Conservation (phyloP, 116 monocot genomes). For the Zostera marina region DNA sequence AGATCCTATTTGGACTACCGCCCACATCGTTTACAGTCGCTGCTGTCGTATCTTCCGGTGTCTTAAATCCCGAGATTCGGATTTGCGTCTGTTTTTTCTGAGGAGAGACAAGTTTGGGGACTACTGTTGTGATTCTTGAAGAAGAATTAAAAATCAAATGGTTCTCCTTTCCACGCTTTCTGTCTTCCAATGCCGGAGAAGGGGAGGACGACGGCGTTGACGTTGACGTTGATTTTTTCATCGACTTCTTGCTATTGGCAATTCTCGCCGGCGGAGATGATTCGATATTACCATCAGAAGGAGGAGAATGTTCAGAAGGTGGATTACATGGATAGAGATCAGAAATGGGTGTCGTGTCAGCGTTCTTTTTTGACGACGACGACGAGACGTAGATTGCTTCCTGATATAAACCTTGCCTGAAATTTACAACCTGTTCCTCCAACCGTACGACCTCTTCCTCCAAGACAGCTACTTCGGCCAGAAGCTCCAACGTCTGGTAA, state of each 20-base stretch:
- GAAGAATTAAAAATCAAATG: conserved; percentile 24
- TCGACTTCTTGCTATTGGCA: conserved; percentile 9
- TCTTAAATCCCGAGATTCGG: conserved; percentile 1
- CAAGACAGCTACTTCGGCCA: conserved; percentile 95
- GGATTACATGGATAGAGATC: conserved; percentile 11
- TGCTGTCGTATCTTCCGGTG: conserved; percentile 7
- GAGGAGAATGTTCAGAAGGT: not conserved
- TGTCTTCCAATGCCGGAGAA: conserved; percentile 6
- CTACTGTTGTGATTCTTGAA: conserved; percentile 12
- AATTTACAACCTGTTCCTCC: conserved; percentile 80
- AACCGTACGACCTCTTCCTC: conserved; percentile 87
- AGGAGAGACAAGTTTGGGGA: conserved; percentile 20
- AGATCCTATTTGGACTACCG: conserved; percentile 49
- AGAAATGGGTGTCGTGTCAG: conserved; percentile 6
- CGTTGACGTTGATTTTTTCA: conserved; percentile 18
- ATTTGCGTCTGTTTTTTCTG: conserved; percentile 18
- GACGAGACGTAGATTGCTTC: conserved; percentile 59
- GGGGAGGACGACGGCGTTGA: too few species aligned
- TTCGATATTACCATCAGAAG: not conserved
- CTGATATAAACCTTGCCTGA: conserved; percentile 68
- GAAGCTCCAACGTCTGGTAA: conserved; percentile 40
- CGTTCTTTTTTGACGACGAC: conserved; percentile 25
- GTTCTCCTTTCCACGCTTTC: conserved; percentile 48
- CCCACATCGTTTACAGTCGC: conserved; percentile 15
- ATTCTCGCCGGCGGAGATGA: not conserved